Percentiles rank a stretch among this genome's conserved stretches.
phyloP scores from a whole-genome alignment of 768 basidiomycete genomes.

The Tricholoma sp. region DNA sequence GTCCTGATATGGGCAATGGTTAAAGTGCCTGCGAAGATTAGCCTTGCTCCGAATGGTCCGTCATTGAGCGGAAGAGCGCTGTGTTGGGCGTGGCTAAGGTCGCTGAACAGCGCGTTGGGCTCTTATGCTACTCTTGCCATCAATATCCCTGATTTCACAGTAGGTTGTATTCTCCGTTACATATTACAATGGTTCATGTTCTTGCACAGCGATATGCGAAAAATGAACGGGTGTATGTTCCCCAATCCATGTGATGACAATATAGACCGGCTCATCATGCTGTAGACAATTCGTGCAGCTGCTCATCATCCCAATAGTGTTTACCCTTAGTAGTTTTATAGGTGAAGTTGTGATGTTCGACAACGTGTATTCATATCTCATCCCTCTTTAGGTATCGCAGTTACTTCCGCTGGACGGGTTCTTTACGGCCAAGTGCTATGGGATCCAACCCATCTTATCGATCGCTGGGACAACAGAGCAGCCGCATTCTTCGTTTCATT shows the following conservation, averaged over 20 bases:
- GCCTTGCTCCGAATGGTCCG: slow-evolving; percentile 51
- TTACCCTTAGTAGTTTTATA: slow-evolving; percentile 72
- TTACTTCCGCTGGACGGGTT: slow-evolving; percentile 68
- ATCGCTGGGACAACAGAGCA: slow-evolving; percentile 80
- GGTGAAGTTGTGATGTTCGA: slow-evolving; percentile 23
- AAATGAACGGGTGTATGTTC: slow-evolving; percentile 51
- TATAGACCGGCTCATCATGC: neutral
- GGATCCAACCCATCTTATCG: slow-evolving; percentile 75
- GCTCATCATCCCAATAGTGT: slow-evolving; percentile 71
- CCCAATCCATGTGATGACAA: neutral
- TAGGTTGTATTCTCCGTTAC: slow-evolving; percentile 9
- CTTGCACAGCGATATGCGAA: slow-evolving; percentile 62
- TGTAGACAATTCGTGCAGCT: slow-evolving; percentile 69
- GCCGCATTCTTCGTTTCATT: slow-evolving; percentile 82
- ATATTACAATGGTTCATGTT: neutral
- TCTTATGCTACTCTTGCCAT: slow-evolving; percentile 68
- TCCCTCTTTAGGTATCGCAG: slow-evolving; percentile 53
- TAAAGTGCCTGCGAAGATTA: slow-evolving; percentile 55
- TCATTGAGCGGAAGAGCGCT: slow-evolving; percentile 45
- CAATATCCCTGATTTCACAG: slow-evolving; percentile 85
- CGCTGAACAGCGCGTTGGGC: slow-evolving; percentile 73
- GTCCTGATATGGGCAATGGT: slow-evolving; percentile 81
- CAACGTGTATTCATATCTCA: neutral
- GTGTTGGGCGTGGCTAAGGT: slow-evolving; percentile 74
- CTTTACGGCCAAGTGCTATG: slow-evolving; percentile 65